Base-by-base conservation (phyloP, 2,329 filamentous ascomycete species). In the Trematosphaeria pertusa region DNA sequence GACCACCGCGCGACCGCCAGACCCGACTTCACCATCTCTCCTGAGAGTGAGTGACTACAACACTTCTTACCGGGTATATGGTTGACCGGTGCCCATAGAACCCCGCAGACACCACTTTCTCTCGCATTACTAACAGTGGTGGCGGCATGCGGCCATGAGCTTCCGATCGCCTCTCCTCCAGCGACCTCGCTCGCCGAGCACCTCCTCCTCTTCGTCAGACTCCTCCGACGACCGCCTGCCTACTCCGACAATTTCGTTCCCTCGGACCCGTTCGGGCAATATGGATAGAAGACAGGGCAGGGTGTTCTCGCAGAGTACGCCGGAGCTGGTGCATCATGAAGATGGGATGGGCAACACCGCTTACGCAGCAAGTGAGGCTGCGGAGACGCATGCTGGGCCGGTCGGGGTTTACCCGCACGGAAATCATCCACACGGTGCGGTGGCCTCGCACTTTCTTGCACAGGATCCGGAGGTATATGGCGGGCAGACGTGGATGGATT, bases 401-500 rank as follows among this genome's bases (percentile, higher is more conserved):
- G n/a, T n/a, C n/a, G n/a, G n/a, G n/a, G n/a, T n/a, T n/a, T n/a
- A n/a, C n/a, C 38, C 26, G 18, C 39, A 32, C 31, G 48, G 37
- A 11, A 49, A 37, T 17, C 47, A 37, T 31, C 51, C 50, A 21
- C 58, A 63, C 43, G 63, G 63, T 4, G 57, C 58, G 11, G 56
- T 64, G 6, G 61, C 64, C 8, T 65, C 63, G 12, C 64, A 65
- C 43, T 64, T 61, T 39, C 54, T 62, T 9, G 57, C 62, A 1
- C 64, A 64, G 31, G 48, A 52, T 2, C 44, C 34, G 7, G 41
- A 56, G 15, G 43, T 41, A 12, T 53, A 51, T 26, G 61, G 58
- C 12, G 60, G 65, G 22, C 63, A 71, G 50, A 69, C 69, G 28
- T 71, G 69, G 69, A 54, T 64, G 30, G 67, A 70, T 54, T 71